Base-by-base conservation (phyloP, 768 basidiomycete species). In the Collybia mongolica region DNA sequence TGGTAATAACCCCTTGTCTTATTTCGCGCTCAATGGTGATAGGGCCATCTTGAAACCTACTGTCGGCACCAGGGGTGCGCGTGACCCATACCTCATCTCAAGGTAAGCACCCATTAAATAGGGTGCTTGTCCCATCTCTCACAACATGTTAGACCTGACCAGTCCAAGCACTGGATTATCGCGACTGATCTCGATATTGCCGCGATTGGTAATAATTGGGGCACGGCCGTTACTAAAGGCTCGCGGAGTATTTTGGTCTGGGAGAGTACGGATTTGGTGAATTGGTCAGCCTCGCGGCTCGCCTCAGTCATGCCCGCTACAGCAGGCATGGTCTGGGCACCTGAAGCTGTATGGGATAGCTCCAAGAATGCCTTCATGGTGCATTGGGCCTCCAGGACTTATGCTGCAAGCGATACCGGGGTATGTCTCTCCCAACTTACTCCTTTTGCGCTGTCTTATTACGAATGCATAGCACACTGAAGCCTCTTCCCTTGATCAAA, bases 241-340 rank as follows among this genome's bases (percentile, higher is more conserved):
- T 32, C 26, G 18, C 44, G 36, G 6, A 26, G 48, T 38, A 40
- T 52, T 29, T 5, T 52, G 8, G 51, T 52, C 28, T 52, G 51
- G 51, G 46, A 48, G n/a, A 49, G 47, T 18, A 48, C 28, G 14
- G 51, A 52, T 40, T 35, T 52, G 18, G 46, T 49, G 23, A 49
- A 12, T 17, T 52, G 51, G 51, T 39, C 51, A 3, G 39, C 18
- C 3, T 17, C 24, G 18, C 19, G 47, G 6, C 46, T 52, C 19
- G 47, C 35, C 35, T 20, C 20, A 17, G 38, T 52, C 37, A 49
- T 48, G 37, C 22, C 22, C 9, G 9, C 47, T 6, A 48, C 44
- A 14, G 51, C 48, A 17, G 51, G 51, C 19, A 52, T 52, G 51
- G 38, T 41, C 40, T 52, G 51, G 51, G 51, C 51, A 1, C 51